phyloP scores from a whole-genome alignment of 495 filamentous ascomycete species.

The Diplogelasinospora grovesii region DNA sequence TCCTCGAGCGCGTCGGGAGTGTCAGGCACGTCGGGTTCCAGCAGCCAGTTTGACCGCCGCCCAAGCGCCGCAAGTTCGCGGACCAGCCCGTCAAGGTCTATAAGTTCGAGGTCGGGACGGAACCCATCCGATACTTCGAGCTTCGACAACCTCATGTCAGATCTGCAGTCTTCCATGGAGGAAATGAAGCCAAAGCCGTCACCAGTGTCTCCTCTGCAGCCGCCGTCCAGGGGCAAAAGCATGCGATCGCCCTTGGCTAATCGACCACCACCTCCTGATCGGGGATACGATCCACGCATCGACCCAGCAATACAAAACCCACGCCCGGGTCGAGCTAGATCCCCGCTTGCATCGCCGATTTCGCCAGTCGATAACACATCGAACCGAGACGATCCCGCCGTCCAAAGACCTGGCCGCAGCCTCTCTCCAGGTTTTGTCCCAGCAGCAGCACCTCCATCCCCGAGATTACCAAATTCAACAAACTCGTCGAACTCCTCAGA shows the following conservation, averaged over 20 bases:
- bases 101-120: conserved; percentile 30
- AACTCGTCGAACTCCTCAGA: conserved; percentile 16
- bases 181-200: conserved; percentile 18
- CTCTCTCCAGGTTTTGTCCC: conserved; percentile 6
- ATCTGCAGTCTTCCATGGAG: conserved; percentile 45
- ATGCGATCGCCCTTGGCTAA: conserved; percentile 17
- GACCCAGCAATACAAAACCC: conserved; percentile 24
- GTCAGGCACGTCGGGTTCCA: too few species aligned
- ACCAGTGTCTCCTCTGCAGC: conserved; percentile 16
- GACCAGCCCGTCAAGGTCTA: conserved; percentile 54
- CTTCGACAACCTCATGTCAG: conserved; percentile 46
- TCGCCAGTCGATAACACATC: conserved; percentile 16
- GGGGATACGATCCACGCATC: conserved; percentile 29
- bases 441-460: conserved; percentile 9
- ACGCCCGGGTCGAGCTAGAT: conserved; percentile 8
- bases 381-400: conserved; percentile 16
- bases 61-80: conserved; percentile 63
- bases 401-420: conserved; percentile 9
- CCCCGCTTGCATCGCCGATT: conserved; percentile 21
- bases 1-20: conserved; percentile 65
- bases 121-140: conserved; percentile 31
- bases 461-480: conserved; percentile 6
- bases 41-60: conserved; percentile 39
- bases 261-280: conserved; percentile 24
- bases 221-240: conserved; percentile 16